A percentile compares a stretch with the other conserved stretches of the same genome.
Evolutionary conservation across 176 grass and related monocot genomes (phyloP).

Genomic region (Oryza glumipatula): DNA sequence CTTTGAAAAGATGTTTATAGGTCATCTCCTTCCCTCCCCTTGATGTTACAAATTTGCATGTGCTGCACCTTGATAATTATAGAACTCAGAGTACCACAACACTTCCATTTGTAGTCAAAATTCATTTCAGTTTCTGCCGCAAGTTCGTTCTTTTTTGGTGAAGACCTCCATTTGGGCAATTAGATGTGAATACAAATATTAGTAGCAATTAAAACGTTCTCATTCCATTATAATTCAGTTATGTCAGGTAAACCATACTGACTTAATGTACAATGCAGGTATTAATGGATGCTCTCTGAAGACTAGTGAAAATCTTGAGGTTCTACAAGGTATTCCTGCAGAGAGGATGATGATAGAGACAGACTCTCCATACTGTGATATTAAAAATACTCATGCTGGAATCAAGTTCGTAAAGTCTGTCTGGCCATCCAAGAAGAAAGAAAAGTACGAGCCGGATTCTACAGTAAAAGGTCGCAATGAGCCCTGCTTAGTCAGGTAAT

Average conservation of each 20-base stretch:
- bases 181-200: neutral
- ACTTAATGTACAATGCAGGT: slow-evolving; percentile 51
- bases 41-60: slow-evolving; percentile 22
- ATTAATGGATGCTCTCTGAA: slow-evolving; percentile 93
- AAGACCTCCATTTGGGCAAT: slow-evolving; percentile 23
- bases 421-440: slow-evolving; percentile 96
- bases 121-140: neutral
- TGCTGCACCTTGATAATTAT: slow-evolving; percentile 18
- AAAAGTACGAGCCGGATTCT: slow-evolving; percentile 75
- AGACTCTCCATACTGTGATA: slow-evolving; percentile 95
- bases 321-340: slow-evolving; percentile 72
- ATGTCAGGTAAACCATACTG: neutral
- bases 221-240: slow-evolving; percentile 10
- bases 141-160: neutral
- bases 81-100: neutral
- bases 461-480: slow-evolving; percentile 88
- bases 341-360: slow-evolving; percentile 97
- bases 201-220: neutral
- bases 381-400: slow-evolving; percentile 93
- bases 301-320: slow-evolving; percentile 82
- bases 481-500: slow-evolving; percentile 91
- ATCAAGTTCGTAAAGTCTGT: slow-evolving; percentile 80
- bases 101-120: slow-evolving; percentile 15
- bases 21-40: slow-evolving; percentile 41
- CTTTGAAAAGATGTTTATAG: slow-evolving; percentile 93